Evolutionary conservation across 148 eudicot genomes (phyloP), one percentile per base, ranked within the genome.

Genomic region (Amaranthus hypochondriacus): DNA sequence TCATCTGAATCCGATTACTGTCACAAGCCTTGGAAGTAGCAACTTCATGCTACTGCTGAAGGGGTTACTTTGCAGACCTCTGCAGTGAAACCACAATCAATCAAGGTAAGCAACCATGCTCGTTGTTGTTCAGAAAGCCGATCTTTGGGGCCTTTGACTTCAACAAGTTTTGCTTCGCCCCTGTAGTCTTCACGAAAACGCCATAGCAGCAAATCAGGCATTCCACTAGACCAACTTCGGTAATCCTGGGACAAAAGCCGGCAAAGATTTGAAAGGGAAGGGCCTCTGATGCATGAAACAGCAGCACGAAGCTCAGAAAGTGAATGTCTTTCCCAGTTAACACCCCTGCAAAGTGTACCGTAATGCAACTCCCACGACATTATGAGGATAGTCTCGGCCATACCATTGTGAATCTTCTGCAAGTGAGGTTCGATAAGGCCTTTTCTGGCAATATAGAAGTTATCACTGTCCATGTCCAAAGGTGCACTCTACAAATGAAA

Each of bases 141-240:
- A 73, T 93, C 98, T 76, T 80, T 88, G 3, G 95, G 98, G 61
- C 98, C 98, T 80, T 93, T 93, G 65, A 93, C 98, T 85, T 93
- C 98, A 76, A 91, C 98, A 76, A 93, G 91, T 84, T 91, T 93
- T 58, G 98, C 98, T 82, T 93, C 97, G 51, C 98, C 98, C 56
- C 76, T 81, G 51, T 93, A 87, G 46, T 86, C 85, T 68, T 88
- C 92, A 69, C 82, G 83, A 63, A 93, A 89, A 8, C 92, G 94
- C 98, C 98, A 93, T 61, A 93, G 69, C 70, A 93, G 72, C 56
- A 93, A 77, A 84, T 93, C 98, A 62, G 97, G 98, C 98, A 93
- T 93, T 70, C 98, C 98, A 64, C 95, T 83, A 43, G 97, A 83
- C 98, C 98, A 93, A 83, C 91, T 93, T 12, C 91, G 72, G 63